Evolutionary conservation across 2,329 filamentous ascomycete species (phyloP).

Genomic region (Exophiala sp.): DNA sequence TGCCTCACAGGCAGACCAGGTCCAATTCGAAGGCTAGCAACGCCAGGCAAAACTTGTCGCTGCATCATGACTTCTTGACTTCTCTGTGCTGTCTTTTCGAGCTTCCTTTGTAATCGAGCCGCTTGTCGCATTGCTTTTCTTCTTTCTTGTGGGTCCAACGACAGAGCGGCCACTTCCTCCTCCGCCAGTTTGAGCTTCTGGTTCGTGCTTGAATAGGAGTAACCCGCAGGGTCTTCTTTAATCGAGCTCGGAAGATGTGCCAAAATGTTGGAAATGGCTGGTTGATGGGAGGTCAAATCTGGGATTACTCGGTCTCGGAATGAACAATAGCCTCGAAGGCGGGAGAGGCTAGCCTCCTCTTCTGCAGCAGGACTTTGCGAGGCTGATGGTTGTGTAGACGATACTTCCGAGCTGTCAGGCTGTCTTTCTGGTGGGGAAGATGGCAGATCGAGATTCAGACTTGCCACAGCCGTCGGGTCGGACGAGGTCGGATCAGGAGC

Average conservation of each 20-base stretch:
- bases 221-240: slow-evolving; percentile 16
- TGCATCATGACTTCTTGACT: slow-evolving; percentile 15
- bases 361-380: slow-evolving; percentile 5
- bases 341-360: slow-evolving; percentile 12
- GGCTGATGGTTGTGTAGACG: slow-evolving; percentile 3
- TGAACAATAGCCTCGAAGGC: slow-evolving; percentile 11
- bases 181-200: slow-evolving; percentile 16
- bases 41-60: slow-evolving; percentile 14
- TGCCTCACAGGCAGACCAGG: slow-evolving; percentile 11
- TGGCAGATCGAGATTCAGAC: background rate
- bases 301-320: slow-evolving; percentile 7
- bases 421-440: slow-evolving; percentile 3
- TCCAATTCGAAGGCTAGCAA: background rate
- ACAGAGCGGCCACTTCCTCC: slow-evolving; percentile 15
- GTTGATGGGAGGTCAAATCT: background rate
- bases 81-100: slow-evolving; percentile 12
- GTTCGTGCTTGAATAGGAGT: slow-evolving; percentile 19
- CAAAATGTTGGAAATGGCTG: slow-evolving; percentile 9
- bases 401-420: background rate
- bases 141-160: slow-evolving; percentile 18
- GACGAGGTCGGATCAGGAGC: background rate
- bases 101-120: slow-evolving; percentile 11
- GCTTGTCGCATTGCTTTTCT: slow-evolving; percentile 12
- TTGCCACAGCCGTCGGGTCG: background rate
- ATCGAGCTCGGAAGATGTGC: slow-evolving; percentile 17